A percentile compares a stretch with the other conserved stretches of the same genome.
These are phyloP conservation scores for Plasmodium berghei DNA, from an alignment of 169 alveolate species.

Conservation along the genomic window DNA sequence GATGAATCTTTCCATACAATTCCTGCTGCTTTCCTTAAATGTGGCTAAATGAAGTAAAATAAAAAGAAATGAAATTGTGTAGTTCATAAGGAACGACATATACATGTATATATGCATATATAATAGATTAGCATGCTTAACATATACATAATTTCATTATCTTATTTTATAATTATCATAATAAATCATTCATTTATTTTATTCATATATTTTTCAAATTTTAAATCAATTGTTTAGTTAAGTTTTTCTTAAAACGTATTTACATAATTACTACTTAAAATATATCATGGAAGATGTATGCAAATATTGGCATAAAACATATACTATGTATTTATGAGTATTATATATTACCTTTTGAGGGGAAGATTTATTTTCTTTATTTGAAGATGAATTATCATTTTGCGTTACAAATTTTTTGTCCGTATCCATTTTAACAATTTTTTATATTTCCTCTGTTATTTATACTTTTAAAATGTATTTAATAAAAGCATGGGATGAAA, in stretches of 20 bases:
- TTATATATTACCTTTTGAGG: constrained; percentile 12
- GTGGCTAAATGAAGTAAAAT: constrained; percentile 44
- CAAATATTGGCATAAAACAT: background rate
- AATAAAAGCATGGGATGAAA: background rate
- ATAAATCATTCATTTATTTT: too few relatives aligned
- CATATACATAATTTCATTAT: too few relatives aligned
- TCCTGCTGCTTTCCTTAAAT: constrained; percentile 97
- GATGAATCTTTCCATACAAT: constrained; percentile 97
- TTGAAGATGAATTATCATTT: background rate
- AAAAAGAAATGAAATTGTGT: constrained; percentile 1
- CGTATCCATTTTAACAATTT: background rate
- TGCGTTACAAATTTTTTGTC: background rate
- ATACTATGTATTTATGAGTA: too few relatives aligned
- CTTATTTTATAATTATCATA: too few relatives aligned
- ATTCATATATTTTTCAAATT: too few relatives aligned
- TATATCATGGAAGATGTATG: background rate
- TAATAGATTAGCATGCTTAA: background rate
- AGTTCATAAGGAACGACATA: background rate
- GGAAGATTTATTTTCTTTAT: constrained; percentile 12
- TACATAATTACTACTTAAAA: too few relatives aligned
- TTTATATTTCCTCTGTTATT: background rate
- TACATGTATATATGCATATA: constrained; percentile 1
- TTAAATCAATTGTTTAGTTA: too few relatives aligned
- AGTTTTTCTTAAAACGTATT: too few relatives aligned
- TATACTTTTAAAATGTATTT: too few relatives aligned